Evolutionary conservation across 2,329 filamentous ascomycete species (phyloP).

Genomic region (Aureobasidium lini): DNA sequence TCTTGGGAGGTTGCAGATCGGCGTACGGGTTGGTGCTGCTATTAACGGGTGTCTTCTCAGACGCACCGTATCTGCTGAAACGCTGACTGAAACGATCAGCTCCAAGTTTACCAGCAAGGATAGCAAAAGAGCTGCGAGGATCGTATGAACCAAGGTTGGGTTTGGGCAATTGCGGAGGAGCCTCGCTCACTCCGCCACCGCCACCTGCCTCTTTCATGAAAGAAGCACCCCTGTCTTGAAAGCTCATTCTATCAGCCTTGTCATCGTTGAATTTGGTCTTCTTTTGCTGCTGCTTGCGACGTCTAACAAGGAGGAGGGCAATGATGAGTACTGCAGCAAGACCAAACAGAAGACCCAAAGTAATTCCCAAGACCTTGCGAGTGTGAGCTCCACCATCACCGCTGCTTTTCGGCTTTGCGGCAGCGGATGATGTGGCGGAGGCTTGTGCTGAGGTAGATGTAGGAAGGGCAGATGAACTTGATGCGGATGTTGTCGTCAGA

Average conservation of each 20-base stretch:
- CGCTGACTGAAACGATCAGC: constrained; percentile 8
- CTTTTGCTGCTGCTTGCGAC: constrained; percentile 51
- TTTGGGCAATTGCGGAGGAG: constrained; percentile 17
- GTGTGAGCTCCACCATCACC: constrained; percentile 29
- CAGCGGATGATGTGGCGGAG: constrained; percentile 28
- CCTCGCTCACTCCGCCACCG: constrained; percentile 28
- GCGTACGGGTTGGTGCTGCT: not conserved
- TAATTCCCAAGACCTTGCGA: constrained; percentile 65
- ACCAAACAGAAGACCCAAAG: constrained; percentile 73
- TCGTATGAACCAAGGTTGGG: constrained; percentile 12
- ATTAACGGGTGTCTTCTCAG: constrained; percentile 1
- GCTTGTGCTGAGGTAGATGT: constrained; percentile 24
- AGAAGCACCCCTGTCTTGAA: constrained; percentile 43
- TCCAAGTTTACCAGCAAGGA: constrained; percentile 8
- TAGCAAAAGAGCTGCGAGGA: constrained; percentile 20
- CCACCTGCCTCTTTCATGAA: constrained; percentile 47
- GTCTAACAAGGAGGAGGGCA: constrained; percentile 61
- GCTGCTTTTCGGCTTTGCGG: constrained; percentile 18
- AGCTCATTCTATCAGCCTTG: constrained; percentile 40
- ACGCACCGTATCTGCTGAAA: constrained; percentile 1
- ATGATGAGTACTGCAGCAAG: constrained; percentile 62
- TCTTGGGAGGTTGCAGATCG: not conserved
- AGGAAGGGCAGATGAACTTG: constrained; percentile 23
- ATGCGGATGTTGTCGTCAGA: constrained; percentile 29
- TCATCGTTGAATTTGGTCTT: constrained; percentile 41